Evolutionary conservation across 495 filamentous ascomycete species (phyloP).

Genomic region (Penicillium odoratum): DNA sequence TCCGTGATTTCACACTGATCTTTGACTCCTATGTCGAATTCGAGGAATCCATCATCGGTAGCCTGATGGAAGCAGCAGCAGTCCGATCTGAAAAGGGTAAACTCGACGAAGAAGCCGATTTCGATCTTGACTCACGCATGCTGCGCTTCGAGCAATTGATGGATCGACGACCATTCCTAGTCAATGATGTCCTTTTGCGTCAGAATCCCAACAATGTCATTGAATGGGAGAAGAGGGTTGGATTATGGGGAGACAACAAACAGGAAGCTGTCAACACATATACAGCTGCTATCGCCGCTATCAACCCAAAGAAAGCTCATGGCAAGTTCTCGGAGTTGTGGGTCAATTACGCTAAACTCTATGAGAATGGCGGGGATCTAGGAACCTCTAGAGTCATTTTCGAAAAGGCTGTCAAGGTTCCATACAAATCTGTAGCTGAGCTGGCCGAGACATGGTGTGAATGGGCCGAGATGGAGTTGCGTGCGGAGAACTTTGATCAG

Average conservation of each 20-base stretch:
- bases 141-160: conserved; percentile 97
- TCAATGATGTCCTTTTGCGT: conserved; percentile 92
- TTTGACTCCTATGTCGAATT: conserved; percentile 98
- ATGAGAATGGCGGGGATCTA: conserved; percentile 86
- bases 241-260: conserved; percentile 93
- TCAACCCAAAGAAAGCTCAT: conserved; percentile 91
- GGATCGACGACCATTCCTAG: conserved; percentile 93
- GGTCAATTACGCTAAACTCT: conserved; percentile 97
- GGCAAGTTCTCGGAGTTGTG: conserved; percentile 94
- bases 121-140: conserved; percentile 96
- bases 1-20: conserved; percentile 95
- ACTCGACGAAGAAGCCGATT: conserved; percentile 82
- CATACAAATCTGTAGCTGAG: conserved; percentile 92
- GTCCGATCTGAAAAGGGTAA: conserved; percentile 78
- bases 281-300: conserved; percentile 87
- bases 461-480: conserved; percentile 97
- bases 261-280: conserved; percentile 91
- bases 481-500: conserved; percentile 92
- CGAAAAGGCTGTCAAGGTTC: conserved; percentile 97
- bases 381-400: conserved; percentile 85
- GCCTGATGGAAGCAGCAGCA: conserved; percentile 85
- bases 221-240: conserved; percentile 97
- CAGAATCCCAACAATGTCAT: conserved; percentile 97
- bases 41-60: conserved; percentile 92
- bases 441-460: conserved; percentile 98